Base-by-base conservation (phyloP, 2,329 filamentous ascomycete genomes). In the Cytospora mali region DNA sequence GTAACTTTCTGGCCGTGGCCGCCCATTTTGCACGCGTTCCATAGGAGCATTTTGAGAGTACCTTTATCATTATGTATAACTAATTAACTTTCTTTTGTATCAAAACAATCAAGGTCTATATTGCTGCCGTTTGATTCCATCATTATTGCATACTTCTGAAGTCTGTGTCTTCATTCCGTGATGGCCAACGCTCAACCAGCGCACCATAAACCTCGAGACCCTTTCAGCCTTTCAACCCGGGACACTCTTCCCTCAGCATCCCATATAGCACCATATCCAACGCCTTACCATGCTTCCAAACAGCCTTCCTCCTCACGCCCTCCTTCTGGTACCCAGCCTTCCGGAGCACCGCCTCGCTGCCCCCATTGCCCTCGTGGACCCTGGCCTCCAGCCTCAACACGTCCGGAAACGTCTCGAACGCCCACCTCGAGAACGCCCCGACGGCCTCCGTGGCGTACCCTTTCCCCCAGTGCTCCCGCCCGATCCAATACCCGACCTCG, bases 401-500 rank as follows among this genome's bases (percentile, higher is more conserved):
- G 1, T 73, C 70, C 0, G 77, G 75, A 58, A 78, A 75, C 9
- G 70, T 75, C 39, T 71, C 70, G 63, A 84, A 82, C 3, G 75
- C 72, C 80, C 81, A 84, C 27, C 66, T 68, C 18, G 71, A 68
- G 55, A 83, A 76, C 1, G 66, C 79, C 3, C 31, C 53, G 2
- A 75, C 62, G 16, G 75, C 79, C 65, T 77, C 79, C 1, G 74
- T 77, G 61, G 73, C 75, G 61, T 80, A 75, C 1, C 82, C 82
- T 31, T 73, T 74, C 0, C 81, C 79, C 81, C 81, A 81, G 54
- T 74, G 70, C 13, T 71, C 66, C 42, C 71, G 72, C 0, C 73
- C 76, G 27, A 81, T 46, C 75, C 78, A 83, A 72, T 84, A 85
- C 5, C 81, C 82, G 0, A 84, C 7, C 71, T 84, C 80, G 69